phyloP scores from a whole-genome alignment of 2,329 filamentous ascomycete species.

The Colletotrichum sp. region DNA sequence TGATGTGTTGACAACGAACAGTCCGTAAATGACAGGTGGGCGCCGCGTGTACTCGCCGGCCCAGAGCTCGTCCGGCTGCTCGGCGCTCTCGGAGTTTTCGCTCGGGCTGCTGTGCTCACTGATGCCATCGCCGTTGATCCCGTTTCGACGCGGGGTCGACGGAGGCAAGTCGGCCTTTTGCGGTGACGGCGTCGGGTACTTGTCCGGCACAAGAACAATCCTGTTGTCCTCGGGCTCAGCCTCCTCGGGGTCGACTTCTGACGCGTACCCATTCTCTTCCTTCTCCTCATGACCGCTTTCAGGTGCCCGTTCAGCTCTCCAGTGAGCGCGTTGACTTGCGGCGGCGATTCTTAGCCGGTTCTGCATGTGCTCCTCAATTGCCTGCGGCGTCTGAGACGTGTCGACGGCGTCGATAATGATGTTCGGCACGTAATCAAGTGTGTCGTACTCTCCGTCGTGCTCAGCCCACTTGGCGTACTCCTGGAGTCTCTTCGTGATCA shows the following conservation, averaged over 20 bases:
- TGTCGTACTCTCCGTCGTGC: slow-evolving; percentile 41
- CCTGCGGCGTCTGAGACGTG: slow-evolving; percentile 27
- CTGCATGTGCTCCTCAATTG: slow-evolving; percentile 40
- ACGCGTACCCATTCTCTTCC: not conserved
- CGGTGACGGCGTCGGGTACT: slow-evolving; percentile 5
- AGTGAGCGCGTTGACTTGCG: slow-evolving; percentile 39
- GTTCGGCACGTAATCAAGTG: slow-evolving; percentile 41
- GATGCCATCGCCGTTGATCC: not conserved
- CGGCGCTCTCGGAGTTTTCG: not conserved
- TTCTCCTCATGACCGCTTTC: not conserved
- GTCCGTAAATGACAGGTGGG: slow-evolving; percentile 47
- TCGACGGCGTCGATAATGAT: slow-evolving; percentile 42
- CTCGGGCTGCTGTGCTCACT: not conserved
- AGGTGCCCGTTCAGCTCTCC: slow-evolving; percentile 26
- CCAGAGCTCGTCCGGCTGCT: too few species aligned
- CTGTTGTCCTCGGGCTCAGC: slow-evolving; percentile 15
- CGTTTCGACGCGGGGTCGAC: not conserved
- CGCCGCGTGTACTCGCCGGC: not conserved
- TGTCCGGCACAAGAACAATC: slow-evolving; percentile 18
- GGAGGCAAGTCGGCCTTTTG: not conserved
- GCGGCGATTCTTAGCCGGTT: slow-evolving; percentile 39
- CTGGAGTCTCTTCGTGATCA: slow-evolving; percentile 39
- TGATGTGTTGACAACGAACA: slow-evolving; percentile 45
- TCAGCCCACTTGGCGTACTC: slow-evolving; percentile 45
- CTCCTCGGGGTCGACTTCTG: slow-evolving; percentile 11